Conservation (phyloP, 2,329 filamentous ascomycete species). For the Esteya vermicola region DNA sequence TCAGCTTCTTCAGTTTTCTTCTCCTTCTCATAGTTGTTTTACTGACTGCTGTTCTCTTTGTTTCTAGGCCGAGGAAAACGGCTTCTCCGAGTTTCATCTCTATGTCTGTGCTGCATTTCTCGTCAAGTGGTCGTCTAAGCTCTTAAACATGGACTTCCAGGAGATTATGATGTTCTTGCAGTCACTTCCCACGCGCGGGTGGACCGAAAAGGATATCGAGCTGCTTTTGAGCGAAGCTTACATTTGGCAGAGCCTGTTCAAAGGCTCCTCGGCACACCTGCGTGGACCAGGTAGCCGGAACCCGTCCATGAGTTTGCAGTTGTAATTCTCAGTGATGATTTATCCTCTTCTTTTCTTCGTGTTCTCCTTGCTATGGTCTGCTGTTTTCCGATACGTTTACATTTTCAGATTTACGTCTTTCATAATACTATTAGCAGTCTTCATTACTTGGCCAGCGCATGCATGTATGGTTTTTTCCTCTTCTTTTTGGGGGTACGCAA, state of each 20-base stretch:
- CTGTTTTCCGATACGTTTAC: no score
- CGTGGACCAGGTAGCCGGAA: constrained; percentile 28
- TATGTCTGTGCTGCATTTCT: constrained; percentile 97
- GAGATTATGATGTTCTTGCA: constrained; percentile 99
- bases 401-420: no score
- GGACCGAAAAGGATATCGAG: constrained; percentile 98
- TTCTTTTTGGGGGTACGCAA: no score
- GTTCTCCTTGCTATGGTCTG: no score
- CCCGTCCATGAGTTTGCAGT: constrained; percentile 26
- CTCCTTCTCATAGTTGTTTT: neutral
- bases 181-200: constrained; percentile 77
- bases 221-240: constrained; percentile 90
- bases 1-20: neutral
- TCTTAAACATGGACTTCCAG: constrained; percentile 95
- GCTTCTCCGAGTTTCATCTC: constrained; percentile 94
- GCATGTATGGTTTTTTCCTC: no score
- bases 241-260: constrained; percentile 97
- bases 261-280: constrained; percentile 84
- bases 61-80: constrained; percentile 82
- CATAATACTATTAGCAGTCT: no score
- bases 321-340: no score
- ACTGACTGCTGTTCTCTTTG: neutral
- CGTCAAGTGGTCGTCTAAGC: constrained; percentile 93
- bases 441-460: no score
- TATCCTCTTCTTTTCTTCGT: no score